These are phyloP conservation scores for Malassezia psittaci DNA, from an alignment of 1,284 basidiomycete species.

Conservation along the genomic window DNA sequence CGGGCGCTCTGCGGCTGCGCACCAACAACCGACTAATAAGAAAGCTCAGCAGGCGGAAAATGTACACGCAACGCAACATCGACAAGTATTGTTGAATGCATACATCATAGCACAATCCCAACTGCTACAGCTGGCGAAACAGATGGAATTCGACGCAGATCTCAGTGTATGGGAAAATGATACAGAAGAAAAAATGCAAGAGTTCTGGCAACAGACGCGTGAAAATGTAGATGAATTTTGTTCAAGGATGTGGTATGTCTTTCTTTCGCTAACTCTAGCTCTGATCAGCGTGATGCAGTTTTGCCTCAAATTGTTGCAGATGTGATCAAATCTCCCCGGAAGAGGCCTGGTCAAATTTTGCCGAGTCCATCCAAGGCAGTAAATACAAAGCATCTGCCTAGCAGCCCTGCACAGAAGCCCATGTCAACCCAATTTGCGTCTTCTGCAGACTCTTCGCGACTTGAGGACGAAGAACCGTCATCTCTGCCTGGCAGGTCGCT, in stretches of 20 bases:
- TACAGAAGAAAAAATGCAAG: constrained; percentile 11
- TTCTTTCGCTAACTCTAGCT: neutral
- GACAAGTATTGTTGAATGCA: constrained; percentile 15
- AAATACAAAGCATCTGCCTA: no score
- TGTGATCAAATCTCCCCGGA: constrained; percentile 17
- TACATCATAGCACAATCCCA: constrained; percentile 17
- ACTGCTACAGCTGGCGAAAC: constrained; percentile 18
- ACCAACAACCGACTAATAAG: neutral
- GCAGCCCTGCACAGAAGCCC: no score
- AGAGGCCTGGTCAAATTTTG: neutral
- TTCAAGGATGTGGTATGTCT: constrained; percentile 5
- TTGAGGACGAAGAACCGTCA: no score
- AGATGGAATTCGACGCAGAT: constrained; percentile 17
- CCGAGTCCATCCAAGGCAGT: neutral
- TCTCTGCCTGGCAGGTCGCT: neutral
- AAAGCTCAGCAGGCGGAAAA: neutral
- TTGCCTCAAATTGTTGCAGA: constrained; percentile 5
- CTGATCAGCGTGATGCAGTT: neutral
- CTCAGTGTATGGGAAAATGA: constrained; percentile 12
- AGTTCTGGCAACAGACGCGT: constrained; percentile 14
- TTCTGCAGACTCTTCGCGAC: no score
- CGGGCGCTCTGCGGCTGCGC: neutral
- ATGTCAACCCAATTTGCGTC: no score
- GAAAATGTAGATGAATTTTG: constrained; percentile 13
- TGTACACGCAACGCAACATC: neutral